These are phyloP conservation scores for Phyllosticta citribraziliensis DNA, from an alignment of 2,329 filamentous ascomycete genomes.

Conservation along the genomic window DNA sequence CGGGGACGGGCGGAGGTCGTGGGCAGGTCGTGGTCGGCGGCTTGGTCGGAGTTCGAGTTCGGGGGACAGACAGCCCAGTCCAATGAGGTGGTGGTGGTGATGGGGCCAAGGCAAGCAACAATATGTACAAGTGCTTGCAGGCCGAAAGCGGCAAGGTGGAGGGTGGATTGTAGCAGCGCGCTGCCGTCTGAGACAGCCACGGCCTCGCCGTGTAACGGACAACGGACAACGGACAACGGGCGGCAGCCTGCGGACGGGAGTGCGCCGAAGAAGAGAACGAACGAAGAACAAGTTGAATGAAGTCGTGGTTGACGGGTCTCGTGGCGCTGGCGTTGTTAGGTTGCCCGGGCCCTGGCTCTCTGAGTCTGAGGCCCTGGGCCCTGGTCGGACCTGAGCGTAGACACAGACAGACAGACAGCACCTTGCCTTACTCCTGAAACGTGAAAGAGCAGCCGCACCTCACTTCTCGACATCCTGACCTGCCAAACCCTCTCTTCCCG, in stretches of 20 bases:
- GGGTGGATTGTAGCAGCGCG: neutral
- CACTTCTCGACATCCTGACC: conserved; percentile 1
- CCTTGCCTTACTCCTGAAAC: conserved; percentile 4
- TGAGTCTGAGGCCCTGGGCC: no score
- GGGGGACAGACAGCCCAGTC: neutral
- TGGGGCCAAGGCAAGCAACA: neutral
- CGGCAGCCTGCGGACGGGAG: neutral
- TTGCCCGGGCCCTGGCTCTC: no score
- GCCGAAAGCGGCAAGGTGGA: neutral
- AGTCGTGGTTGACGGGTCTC: neutral
- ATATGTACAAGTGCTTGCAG: neutral
- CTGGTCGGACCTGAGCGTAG: neutral
- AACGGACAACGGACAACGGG: neutral
- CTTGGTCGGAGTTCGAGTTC: neutral
- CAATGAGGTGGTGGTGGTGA: neutral
- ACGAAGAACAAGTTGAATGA: neutral
- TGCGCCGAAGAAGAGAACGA: neutral
- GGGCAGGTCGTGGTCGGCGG: neutral
- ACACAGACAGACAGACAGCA: no score
- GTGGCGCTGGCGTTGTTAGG: no score
- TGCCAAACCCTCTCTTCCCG: neutral
- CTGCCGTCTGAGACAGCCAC: neutral
- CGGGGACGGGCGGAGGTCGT: no score
- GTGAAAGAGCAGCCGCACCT: conserved; percentile 1
- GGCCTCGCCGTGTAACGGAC: neutral